phyloP scores from a whole-genome alignment of 2,329 filamentous ascomycete species.

The Pyrenochaeta sp. region DNA sequence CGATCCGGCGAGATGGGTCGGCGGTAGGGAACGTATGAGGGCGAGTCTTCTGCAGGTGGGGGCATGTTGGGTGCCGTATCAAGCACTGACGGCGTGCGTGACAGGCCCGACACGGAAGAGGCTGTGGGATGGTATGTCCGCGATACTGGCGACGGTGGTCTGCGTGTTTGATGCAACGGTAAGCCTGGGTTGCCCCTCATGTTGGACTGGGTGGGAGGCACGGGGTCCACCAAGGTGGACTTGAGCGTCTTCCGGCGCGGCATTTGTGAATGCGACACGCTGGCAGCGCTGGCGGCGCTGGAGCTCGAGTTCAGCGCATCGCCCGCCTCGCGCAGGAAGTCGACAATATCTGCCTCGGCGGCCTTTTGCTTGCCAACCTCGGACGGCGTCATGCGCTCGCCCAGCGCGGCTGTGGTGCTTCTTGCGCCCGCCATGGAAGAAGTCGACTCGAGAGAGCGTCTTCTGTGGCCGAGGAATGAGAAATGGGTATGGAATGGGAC shows the following conservation, averaged over 20 bases:
- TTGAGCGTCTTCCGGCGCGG: slow-evolving; percentile 35
- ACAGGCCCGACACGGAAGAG: slow-evolving; percentile 52
- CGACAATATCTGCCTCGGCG: slow-evolving; percentile 52
- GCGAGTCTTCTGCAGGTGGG: slow-evolving; percentile 68
- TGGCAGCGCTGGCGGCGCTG: slow-evolving; percentile 5
- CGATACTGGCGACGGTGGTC: slow-evolving; percentile 51
- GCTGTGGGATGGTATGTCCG: slow-evolving; percentile 61
- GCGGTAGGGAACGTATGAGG: slow-evolving; percentile 69
- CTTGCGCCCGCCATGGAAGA: slow-evolving; percentile 45
- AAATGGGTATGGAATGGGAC: slow-evolving; percentile 31
- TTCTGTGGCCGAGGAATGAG: slow-evolving; percentile 31
- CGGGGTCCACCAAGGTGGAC: neutral
- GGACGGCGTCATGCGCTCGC: slow-evolving; percentile 33
- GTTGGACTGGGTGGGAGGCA: slow-evolving; percentile 23
- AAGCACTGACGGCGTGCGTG: slow-evolving; percentile 60
- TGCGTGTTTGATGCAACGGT: slow-evolving; percentile 48
- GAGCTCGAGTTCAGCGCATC: slow-evolving; percentile 37
- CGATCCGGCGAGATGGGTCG: slow-evolving; percentile 60
- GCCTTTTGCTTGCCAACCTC: slow-evolving; percentile 41
- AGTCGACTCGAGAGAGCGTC: slow-evolving; percentile 39
- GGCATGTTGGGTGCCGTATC: slow-evolving; percentile 59
- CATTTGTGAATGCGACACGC: slow-evolving; percentile 16
- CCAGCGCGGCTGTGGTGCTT: slow-evolving; percentile 46
- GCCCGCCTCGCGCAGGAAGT: slow-evolving; percentile 54
- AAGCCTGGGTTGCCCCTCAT: slow-evolving; percentile 44